Evolutionary conservation across 1,284 basidiomycete genomes (phyloP).

Genomic region (Ceratobasidium sp.): DNA sequence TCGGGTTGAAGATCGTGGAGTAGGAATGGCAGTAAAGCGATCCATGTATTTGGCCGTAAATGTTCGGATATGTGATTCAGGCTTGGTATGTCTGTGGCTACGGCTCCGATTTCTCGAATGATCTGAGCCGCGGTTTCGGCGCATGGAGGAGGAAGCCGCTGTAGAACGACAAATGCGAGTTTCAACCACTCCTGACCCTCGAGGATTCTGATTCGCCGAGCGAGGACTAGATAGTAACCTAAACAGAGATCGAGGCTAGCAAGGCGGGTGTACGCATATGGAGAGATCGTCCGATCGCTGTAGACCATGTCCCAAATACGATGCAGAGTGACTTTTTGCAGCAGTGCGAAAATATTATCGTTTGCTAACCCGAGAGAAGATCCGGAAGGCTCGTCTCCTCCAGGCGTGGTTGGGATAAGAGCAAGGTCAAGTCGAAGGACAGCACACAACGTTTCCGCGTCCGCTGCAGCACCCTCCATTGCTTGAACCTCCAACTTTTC

Average conservation of each 20-base stretch:
- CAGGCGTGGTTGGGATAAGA: not conserved
- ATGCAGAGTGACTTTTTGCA: constrained; percentile 12
- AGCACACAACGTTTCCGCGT: constrained; percentile 54
- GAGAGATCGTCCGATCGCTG: not conserved
- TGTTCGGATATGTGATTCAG: constrained; percentile 54
- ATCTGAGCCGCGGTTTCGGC: constrained; percentile 60
- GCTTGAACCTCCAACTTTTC: constrained; percentile 7
- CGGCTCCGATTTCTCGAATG: constrained; percentile 54
- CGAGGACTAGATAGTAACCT: constrained; percentile 13
- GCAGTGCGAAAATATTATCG: constrained; percentile 44
- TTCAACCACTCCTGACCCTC: constrained; percentile 62
- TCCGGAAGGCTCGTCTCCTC: constrained; percentile 14
- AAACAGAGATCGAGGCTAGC: constrained; percentile 18
- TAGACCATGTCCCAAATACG: constrained; percentile 22
- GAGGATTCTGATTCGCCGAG: not conserved
- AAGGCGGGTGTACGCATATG: constrained; percentile 24
- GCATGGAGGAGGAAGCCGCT: constrained; percentile 68
- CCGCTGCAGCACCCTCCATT: not conserved
- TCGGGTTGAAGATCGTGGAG: constrained; percentile 53
- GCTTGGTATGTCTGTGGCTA: constrained; percentile 54
- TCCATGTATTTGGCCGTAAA: constrained; percentile 62
- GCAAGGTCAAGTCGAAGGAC: constrained; percentile 67
- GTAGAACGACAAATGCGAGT: constrained; percentile 64
- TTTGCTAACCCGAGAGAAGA: constrained; percentile 48
- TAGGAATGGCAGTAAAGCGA: constrained; percentile 67